These are phyloP conservation scores for Millerozyma acaciae DNA, from an alignment of 805 yeast genomes.

Conservation along the genomic window DNA sequence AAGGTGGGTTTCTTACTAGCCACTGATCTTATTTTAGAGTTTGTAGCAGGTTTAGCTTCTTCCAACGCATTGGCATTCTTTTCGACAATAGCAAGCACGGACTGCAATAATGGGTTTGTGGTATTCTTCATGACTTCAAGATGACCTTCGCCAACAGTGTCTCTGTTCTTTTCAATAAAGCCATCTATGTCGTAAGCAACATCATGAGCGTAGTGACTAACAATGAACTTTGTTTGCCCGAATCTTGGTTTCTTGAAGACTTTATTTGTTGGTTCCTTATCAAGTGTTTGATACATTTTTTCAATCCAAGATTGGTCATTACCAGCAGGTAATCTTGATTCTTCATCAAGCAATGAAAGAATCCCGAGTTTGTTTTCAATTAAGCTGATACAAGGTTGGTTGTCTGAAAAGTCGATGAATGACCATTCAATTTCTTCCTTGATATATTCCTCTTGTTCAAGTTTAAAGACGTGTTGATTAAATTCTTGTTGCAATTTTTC, in stretches of 20 bases:
- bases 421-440: constrained; percentile 94
- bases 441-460: constrained; percentile 94
- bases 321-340: constrained; percentile 91
- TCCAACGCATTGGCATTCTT: constrained; percentile 50
- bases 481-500: constrained; percentile 97
- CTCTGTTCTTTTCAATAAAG: constrained; percentile 94
- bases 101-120: constrained; percentile 59
- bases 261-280: constrained; percentile 67
- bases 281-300: constrained; percentile 82
- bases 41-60: constrained; percentile 30
- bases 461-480: constrained; percentile 93
- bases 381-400: constrained; percentile 92
- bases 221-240: constrained; percentile 86
- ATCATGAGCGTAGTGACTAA: constrained; percentile 91
- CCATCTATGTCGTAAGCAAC: constrained; percentile 92
- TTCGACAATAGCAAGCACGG: constrained; percentile 63
- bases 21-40: constrained; percentile 32
- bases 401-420: constrained; percentile 91
- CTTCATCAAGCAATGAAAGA: constrained; percentile 86
- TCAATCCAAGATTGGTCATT: constrained; percentile 88
- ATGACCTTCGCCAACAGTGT: constrained; percentile 95
- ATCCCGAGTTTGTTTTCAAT: constrained; percentile 90
- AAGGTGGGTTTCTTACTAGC: constrained; percentile 81
- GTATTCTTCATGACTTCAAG: constrained; percentile 76
- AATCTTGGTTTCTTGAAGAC: constrained; percentile 91